phyloP scores from a whole-genome alignment of 208 protist species.

The Trypanosoma caninum region DNA sequence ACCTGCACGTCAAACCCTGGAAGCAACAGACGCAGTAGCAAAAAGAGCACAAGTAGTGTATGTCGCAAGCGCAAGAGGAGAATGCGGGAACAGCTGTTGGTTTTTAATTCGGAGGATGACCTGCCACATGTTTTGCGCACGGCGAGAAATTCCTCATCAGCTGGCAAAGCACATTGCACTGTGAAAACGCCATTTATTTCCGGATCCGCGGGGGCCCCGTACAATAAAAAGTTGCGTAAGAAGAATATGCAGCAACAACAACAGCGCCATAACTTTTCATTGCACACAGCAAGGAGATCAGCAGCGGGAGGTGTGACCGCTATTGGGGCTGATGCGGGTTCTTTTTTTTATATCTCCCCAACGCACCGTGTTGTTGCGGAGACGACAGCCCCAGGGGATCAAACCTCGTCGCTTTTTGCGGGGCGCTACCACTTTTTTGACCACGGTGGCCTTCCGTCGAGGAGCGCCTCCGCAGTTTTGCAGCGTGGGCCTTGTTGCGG shows the following conservation, averaged over 20 bases:
- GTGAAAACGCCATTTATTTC: conserved; percentile 22
- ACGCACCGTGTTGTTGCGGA: conserved; percentile 74
- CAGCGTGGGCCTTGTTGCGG: conserved; percentile 2
- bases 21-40: conserved; percentile 40
- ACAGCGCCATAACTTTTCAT: conserved; percentile 8
- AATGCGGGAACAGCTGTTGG: conserved; percentile 4
- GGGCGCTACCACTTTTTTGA: conserved; percentile 48
- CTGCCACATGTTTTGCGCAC: neutral
- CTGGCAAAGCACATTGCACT: conserved; percentile 7
- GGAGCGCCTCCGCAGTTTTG: neutral
- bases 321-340: neutral
- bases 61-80: conserved; percentile 12
- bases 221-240: conserved; percentile 65
- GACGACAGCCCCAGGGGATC: conserved; percentile 34
- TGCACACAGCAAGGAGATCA: neutral
- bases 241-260: conserved; percentile 35
- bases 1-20: conserved; percentile 28
- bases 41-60: conserved; percentile 20
- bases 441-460: conserved; percentile 39
- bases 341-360: conserved; percentile 73
- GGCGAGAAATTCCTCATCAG: neutral
- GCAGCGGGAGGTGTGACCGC: neutral
- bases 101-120: conserved; percentile 30
- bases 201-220: conserved; percentile 18
- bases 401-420: neutral